These are phyloP conservation scores for Globisporangium okanoganense DNA, from an alignment of 352 stramenopile species.

Conservation along the genomic window DNA sequence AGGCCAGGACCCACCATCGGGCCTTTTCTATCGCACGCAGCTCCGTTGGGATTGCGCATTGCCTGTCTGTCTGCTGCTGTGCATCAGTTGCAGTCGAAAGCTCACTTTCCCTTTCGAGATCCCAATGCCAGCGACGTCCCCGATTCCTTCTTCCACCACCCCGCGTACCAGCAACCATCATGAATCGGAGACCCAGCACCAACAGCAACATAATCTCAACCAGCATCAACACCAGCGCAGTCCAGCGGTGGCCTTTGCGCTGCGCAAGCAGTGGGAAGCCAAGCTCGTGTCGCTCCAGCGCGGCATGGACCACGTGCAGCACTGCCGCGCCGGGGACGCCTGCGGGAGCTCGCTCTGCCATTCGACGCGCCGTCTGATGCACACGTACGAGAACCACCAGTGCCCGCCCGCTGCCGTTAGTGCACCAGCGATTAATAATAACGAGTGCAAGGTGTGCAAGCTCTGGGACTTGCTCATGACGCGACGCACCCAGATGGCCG, in stretches of 20 bases:
- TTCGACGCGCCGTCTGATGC: constrained; percentile 61
- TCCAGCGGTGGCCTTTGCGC: constrained; percentile 17
- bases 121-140: constrained; percentile 11
- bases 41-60: constrained; percentile 2
- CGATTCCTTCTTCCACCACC: constrained; percentile 8
- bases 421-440: not conserved
- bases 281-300: constrained; percentile 63
- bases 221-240: not conserved
- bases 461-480: constrained; percentile 62
- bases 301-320: constrained; percentile 59
- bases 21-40: constrained; percentile 2
- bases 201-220: not conserved
- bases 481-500: constrained; percentile 18
- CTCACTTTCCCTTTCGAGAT: constrained; percentile 13
- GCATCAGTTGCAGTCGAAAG: not conserved
- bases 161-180: not conserved
- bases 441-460: constrained; percentile 73
- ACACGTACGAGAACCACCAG: constrained; percentile 58
- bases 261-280: constrained; percentile 56
- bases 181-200: constrained; percentile 7
- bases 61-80: not conserved
- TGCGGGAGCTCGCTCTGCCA: constrained; percentile 72
- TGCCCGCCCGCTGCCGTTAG: constrained; percentile 21
- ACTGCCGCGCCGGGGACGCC: constrained; percentile 42
- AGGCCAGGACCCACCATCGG: not conserved